Percentiles rank a stretch among this genome's conserved stretches.
These are phyloP conservation scores for Antrodiella citrinella DNA, from an alignment of 768 basidiomycete genomes.

Conservation along the genomic window DNA sequence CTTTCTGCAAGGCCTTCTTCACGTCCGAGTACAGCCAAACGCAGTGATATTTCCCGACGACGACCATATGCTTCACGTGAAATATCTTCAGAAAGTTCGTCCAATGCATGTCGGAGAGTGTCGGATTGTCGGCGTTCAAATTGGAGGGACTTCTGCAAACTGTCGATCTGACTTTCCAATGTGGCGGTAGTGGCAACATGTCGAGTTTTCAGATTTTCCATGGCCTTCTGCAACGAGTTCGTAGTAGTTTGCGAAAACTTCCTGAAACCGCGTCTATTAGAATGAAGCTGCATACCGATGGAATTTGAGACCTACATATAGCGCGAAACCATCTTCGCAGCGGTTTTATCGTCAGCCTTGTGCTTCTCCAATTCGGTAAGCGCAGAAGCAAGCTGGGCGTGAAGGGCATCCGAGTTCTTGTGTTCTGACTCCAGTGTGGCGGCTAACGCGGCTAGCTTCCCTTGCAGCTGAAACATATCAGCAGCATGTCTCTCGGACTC, in stretches of 20 bases:
- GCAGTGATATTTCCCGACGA: slow-evolving; percentile 57
- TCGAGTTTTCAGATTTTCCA: slow-evolving; percentile 49
- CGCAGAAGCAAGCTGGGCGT: slow-evolving; percentile 35
- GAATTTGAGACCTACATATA: slow-evolving; percentile 55
- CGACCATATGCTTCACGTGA: slow-evolving; percentile 67
- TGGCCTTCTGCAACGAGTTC: slow-evolving; percentile 52
- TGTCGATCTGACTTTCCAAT: slow-evolving; percentile 40
- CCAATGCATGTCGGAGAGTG: slow-evolving; percentile 51
- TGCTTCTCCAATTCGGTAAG: slow-evolving; percentile 47
- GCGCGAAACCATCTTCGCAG: slow-evolving; percentile 75
- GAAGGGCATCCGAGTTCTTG: slow-evolving; percentile 33
- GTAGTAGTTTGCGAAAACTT: slow-evolving; percentile 77
- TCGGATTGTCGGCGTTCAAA: slow-evolving; percentile 35
- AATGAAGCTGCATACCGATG: not conserved
- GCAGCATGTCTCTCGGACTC: slow-evolving; percentile 39
- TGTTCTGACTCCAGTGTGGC: slow-evolving; percentile 40
- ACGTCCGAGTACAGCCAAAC: slow-evolving; percentile 54
- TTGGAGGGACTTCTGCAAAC: slow-evolving; percentile 35
- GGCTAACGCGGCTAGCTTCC: slow-evolving; percentile 35
- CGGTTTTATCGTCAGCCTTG: slow-evolving; percentile 60
- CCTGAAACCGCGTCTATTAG: slow-evolving; percentile 31
- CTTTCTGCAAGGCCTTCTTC: slow-evolving; percentile 54
- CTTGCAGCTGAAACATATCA: slow-evolving; percentile 34
- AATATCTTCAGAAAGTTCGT: slow-evolving; percentile 64
- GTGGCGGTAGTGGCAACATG: slow-evolving; percentile 56